Conservation (phyloP, 495 filamentous ascomycete genomes). For the Chaetomium cochliodes region DNA sequence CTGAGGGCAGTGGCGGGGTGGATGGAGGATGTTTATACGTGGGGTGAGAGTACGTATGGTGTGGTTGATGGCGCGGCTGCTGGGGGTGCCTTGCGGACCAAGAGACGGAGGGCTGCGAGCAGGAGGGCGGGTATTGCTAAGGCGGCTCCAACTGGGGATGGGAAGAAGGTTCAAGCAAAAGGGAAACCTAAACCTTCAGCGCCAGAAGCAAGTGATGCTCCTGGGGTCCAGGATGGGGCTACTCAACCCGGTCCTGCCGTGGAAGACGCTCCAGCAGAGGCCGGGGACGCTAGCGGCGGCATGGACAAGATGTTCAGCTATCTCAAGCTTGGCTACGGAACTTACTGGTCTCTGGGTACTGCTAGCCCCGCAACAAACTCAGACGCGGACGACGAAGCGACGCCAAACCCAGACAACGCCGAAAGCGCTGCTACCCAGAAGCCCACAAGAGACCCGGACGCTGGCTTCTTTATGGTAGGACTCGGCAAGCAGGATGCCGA, state of each 20-base stretch:
- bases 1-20: slow-evolving; percentile 68
- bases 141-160: background rate
- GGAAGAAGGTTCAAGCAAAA: background rate
- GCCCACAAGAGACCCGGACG: slow-evolving; percentile 16
- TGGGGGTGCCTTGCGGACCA: background rate
- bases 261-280: background rate
- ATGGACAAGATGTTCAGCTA: slow-evolving; percentile 51
- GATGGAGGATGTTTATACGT: slow-evolving; percentile 79
- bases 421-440: background rate
- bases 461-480: slow-evolving; percentile 70
- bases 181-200: background rate
- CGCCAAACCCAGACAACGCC: background rate
- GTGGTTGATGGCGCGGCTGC: slow-evolving; percentile 67
- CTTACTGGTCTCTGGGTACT: slow-evolving; percentile 50
- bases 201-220: background rate
- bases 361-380: slow-evolving; percentile 12
- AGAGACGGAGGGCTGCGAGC: slow-evolving; percentile 12
- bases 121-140: background rate
- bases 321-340: slow-evolving; percentile 57
- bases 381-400: slow-evolving; percentile 17
- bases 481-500: slow-evolving; percentile 49
- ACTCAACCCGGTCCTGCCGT: background rate
- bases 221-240: background rate
- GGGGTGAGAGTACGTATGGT: slow-evolving; percentile 77
- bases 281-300: slow-evolving; percentile 22